Conservation (phyloP, 345 rosid genomes). For the Gynandropsis gynandra region DNA sequence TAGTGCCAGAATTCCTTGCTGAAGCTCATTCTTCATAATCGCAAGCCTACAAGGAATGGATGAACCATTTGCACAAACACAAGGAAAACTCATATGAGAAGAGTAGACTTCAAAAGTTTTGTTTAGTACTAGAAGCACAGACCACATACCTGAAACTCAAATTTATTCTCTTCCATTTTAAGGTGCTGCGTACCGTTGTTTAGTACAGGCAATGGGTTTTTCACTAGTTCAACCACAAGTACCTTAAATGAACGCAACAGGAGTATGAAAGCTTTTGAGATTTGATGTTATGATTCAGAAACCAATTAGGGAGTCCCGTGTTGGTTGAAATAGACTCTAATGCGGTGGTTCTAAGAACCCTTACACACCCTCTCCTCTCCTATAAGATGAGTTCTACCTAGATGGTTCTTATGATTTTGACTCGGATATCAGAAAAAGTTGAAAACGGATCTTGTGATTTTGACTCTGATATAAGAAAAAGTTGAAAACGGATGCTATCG, state of each 20-base stretch:
- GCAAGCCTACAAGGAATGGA: conserved; percentile 54
- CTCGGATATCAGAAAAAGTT: too few species aligned
- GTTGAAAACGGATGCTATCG: conserved; percentile 3
- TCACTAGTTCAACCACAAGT: conserved; percentile 1
- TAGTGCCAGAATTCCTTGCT: conserved; percentile 53
- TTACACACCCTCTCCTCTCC: too few species aligned
- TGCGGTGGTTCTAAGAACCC: too few species aligned
- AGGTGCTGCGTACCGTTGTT: conserved; percentile 4
- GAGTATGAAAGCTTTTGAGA: background rate
- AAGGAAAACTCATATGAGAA: conserved; percentile 1
- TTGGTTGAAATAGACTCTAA: too few species aligned
- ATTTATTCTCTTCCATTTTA: background rate
- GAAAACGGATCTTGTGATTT: too few species aligned
- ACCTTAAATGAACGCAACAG: background rate
- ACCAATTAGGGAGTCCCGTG: too few species aligned
- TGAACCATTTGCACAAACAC: conserved; percentile 9
- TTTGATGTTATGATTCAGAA: too few species aligned
- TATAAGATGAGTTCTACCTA: too few species aligned
- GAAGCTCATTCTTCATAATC: conserved; percentile 85
- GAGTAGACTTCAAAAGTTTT: background rate
- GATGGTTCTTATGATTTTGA: too few species aligned
- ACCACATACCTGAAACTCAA: background rate
- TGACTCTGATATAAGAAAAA: background rate
- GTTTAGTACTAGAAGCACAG: too few species aligned
- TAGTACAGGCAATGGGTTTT: conserved; percentile 7